Base-by-base conservation (phyloP, 1,139 yeast species). In the Yamadazyma atmosphaerica region DNA sequence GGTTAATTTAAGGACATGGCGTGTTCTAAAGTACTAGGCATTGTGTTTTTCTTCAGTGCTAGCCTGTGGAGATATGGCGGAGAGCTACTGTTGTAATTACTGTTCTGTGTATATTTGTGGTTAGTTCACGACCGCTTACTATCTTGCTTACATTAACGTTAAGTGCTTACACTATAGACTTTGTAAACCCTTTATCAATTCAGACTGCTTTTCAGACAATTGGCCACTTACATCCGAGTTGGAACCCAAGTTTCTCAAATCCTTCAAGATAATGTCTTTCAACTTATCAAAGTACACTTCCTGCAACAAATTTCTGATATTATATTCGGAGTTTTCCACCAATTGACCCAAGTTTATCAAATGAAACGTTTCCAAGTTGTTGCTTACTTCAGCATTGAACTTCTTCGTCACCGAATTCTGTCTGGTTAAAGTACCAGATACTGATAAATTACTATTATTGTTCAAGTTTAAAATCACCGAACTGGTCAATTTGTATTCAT, bases 271-370 rank as follows among this genome's bases (percentile, higher is more conserved):
- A 37, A 90, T 83, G 56, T 90, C 97, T 56, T 87, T 82, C 26
- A 96, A 86, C 67, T 92, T 92, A 55, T 95, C 98, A 57, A 92
- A 92, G 60, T 92, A 92, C 19, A 92, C 98, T 47, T 88, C 96
- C 59, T 90, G 96, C 45, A 92, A 73, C 64, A 86, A 71, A 54
- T 86, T 87, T 61, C 98, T 78, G 66, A 92, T 72, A 58, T 85
- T 88, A 49, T 86, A 81, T 63, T 92, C 98, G 37, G 88, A 76
- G 48, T 88, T 96, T 62, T 92, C 98, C 19, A 92, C 77, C 53
- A 90, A 62, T 2, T 85, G 72, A 18, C 98, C 98, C 50, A 92
- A 68, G 55, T 90, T 89, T 36, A 89, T 81, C 44, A 92, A 77
- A 59, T 92, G 98, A 22, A 82, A 75, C 15, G 79, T 68, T 46